These are phyloP conservation scores for Zymoseptoria tritici DNA, from an alignment of 2,329 filamentous ascomycete species.

Conservation along the genomic window DNA sequence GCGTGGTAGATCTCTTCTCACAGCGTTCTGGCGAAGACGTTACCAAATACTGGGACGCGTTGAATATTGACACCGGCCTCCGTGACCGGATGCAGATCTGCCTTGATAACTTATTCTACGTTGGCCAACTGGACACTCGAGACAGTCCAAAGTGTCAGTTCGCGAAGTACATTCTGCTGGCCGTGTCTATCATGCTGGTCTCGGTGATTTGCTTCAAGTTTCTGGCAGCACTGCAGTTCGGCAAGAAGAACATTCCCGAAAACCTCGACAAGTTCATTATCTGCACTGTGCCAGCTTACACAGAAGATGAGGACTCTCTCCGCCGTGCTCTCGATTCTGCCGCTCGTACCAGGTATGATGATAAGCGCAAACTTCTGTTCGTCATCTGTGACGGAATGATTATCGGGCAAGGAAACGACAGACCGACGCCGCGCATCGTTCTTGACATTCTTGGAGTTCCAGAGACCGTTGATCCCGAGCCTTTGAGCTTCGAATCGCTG, in stretches of 20 bases:
- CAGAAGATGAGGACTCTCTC: slow-evolving; percentile 94
- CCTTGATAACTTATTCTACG: slow-evolving; percentile 89
- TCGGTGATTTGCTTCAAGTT: slow-evolving; percentile 92
- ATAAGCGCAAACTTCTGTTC: slow-evolving; percentile 92
- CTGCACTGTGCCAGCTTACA: slow-evolving; percentile 95
- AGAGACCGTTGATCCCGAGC: slow-evolving; percentile 88
- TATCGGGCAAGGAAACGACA: slow-evolving; percentile 95
- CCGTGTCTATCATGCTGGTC: slow-evolving; percentile 72
- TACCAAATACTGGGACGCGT: slow-evolving; percentile 70
- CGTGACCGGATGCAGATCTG: slow-evolving; percentile 70
- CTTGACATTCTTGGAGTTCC: slow-evolving; percentile 94
- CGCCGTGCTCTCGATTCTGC: slow-evolving; percentile 95
- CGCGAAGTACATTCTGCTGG: slow-evolving; percentile 79
- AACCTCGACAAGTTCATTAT: slow-evolving; percentile 98
- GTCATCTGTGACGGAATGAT: slow-evolving; percentile 98
- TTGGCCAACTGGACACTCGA: slow-evolving; percentile 85
- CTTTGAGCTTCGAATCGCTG: slow-evolving; percentile 90
- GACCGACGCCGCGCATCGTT: slow-evolving; percentile 89
- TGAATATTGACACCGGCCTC: slow-evolving; percentile 51
- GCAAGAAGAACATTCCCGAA: slow-evolving; percentile 82
- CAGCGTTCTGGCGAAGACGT: slow-evolving; percentile 69
- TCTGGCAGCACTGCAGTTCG: slow-evolving; percentile 89
- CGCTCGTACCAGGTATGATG: slow-evolving; percentile 91
- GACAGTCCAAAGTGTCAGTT: slow-evolving; percentile 80
- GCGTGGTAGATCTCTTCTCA: slow-evolving; percentile 70